Evolutionary conservation across 2,329 filamentous ascomycete species (phyloP), one percentile per base, ranked within the genome.

Genomic region (Nemania sp.): DNA sequence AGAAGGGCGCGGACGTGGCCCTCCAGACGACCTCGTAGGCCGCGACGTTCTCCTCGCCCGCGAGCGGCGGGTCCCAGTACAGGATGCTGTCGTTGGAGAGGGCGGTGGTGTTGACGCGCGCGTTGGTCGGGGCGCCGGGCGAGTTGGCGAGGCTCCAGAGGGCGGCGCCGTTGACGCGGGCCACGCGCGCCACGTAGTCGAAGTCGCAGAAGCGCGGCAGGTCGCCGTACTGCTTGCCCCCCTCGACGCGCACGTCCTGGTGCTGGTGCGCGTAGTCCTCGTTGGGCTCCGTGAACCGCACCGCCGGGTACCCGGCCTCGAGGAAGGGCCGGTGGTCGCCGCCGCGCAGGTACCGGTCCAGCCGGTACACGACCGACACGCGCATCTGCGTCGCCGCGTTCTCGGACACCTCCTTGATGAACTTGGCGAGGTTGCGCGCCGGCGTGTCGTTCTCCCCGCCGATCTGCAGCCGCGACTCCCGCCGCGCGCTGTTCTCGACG

Each of bases 211-310:
- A 86, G 57, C 85, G 79, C 7, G 79, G 71, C 4, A 85, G 66
- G 57, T 87, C 84, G 25, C 83, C 84, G 64, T 83, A 86, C 58
- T 82, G 79, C 21, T 76, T 79, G 50, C 81, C 77, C 49, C 78
- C 74, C 6, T 65, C 66, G 12, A 81, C 75, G 1, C 82, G 76
- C 0, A 81, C 65, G 60, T 86, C 77, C 71, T 86, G 83, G 65
- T 86, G 83, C 71, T 86, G 83, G 67, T 86, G 84, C 3, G 72
- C 75, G 68, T 80, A 86, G 68, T 86, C 76, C 72, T 87, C 84
- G 55, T 81, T 78, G 0, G 83, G 81, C 72, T 87, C 84, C 0
- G 83, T 85, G 75, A 83, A 85, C 1, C 84, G 78, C 13, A 81
- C 78, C 0, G 81, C 82, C 3, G 82, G 75, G 66, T 81, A 86